Evolutionary conservation across 2,329 filamentous ascomycete species (phyloP), one percentile per base, ranked within the genome.

Genomic region (Pseudogymnoascus sp.): DNA sequence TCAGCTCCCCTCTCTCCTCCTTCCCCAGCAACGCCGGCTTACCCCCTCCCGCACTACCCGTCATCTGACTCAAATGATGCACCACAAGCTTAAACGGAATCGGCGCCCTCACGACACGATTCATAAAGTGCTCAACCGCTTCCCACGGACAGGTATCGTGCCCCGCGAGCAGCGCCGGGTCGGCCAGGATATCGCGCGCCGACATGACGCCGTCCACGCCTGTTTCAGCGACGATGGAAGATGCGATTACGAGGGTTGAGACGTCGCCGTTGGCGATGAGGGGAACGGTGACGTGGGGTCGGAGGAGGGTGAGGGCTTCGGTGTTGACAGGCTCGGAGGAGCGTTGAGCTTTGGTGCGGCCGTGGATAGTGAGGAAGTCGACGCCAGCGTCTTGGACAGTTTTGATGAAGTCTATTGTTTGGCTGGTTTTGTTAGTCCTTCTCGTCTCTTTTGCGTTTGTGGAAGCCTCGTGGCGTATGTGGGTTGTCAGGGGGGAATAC

Each of bases 351-450:
- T 83, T 78, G 52, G 82, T 84, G n/a, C 88, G 80, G 2, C 86
- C 87, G 72, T 90, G 88, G 62, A 90, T 85, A 38, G 87, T 89
- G 62, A 90, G 77, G 77, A 85, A 90, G 76, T 89, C 86, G 60
- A 88, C 81, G 31, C 72, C 73, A 1, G 84, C 80, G 1, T 80
- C 81, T 55, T 89, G 77, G 7, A 90, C 83, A 0, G 82, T 83
- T 62, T 81, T 79, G 61, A 90, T 78, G 69, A 87, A 89, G 68
- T 85, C 82, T 62, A 87, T 78, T 0, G 78, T 80, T 37, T 77
- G 45, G 8, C 45, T 55, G 4, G 5, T 12, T 18, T 18, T 55
- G 28, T 55, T 45, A 60, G 58, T 60, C 18, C 14, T 4, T 23
- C 4, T 61, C 4, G 2, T 31, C 23, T 40, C 18, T 40, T n/a